Conservation (phyloP, 1,139 yeast species). For the Suhomyces wounanorum region DNA sequence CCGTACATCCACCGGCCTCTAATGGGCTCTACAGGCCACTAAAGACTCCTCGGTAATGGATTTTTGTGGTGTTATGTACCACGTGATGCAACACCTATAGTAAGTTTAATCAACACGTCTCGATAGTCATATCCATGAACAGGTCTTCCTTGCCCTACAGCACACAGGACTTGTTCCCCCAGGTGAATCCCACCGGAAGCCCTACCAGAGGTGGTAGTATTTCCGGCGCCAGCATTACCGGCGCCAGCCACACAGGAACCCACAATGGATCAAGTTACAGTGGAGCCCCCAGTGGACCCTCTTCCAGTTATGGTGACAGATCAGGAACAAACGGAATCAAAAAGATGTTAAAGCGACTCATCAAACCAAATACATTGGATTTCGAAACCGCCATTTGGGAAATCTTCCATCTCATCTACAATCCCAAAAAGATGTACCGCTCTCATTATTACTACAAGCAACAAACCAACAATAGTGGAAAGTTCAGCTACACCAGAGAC, state of each 20-base stretch:
- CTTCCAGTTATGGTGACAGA: constrained; percentile 1
- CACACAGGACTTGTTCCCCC: constrained; percentile 43
- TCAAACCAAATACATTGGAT: constrained; percentile 81
- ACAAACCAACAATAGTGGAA: constrained; percentile 30
- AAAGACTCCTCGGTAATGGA: no score
- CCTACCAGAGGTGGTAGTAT: constrained; percentile 5
- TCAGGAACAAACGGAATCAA: constrained; percentile 1
- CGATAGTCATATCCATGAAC: constrained; percentile 14
- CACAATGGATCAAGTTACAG: constrained; percentile 1
- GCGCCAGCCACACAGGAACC: constrained; percentile 7
- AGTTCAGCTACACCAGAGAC: constrained; percentile 71
- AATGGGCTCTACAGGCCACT: no score
- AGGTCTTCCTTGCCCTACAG: constrained; percentile 39
- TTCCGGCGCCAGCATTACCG: constrained; percentile 4
- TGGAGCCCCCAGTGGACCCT: not conserved
- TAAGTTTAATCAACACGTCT: constrained; percentile 5
- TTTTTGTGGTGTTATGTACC: not conserved
- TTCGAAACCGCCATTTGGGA: constrained; percentile 95
- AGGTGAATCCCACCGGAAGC: constrained; percentile 16
- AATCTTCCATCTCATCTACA: constrained; percentile 66
- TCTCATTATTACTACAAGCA: constrained; percentile 73
- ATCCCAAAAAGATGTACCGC: constrained; percentile 81
- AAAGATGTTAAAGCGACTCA: constrained; percentile 41
- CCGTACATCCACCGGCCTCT: no score
- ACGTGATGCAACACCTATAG: constrained; percentile 3